Base-by-base conservation (phyloP, 305 asterid species). In the Fraxinus albicans region DNA sequence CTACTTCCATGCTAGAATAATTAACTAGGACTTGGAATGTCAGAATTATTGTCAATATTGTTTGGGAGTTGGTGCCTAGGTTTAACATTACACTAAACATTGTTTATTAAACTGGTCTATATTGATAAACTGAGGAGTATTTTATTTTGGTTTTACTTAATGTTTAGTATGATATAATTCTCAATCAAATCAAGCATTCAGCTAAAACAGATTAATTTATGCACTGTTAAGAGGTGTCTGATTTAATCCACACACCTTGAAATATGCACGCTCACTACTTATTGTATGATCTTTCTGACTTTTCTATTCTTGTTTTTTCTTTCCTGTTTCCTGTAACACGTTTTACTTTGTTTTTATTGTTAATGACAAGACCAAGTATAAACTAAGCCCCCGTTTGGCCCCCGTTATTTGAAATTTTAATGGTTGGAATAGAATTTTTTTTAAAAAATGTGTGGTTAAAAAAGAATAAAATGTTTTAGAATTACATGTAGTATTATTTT, bases 301-400 rank as follows among this genome's bases (percentile, higher is more conserved):
- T 53, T 77, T 29, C 38, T 76, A 70, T 55, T 50, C 9, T 10
- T 31, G 19, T 63, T 21, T 19, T 3, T 50, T 19, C 38, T 76
- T 77, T 85, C 73, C 38, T 40, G 12, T 4, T 17, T 85, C 73
- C 38, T 40, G 12, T 4, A 12, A 35, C 83, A 44, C 50, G 73
- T 44, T 72, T 77, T 73, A 65, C 73, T 8, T 23, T 65, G 5
- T 23, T 25, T 47, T 55, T 77, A 29, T 25, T 73, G 75, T 82
- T 60, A 40, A 42, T 77, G 27, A 35, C 74, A 82, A 31, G 73
- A 33, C 72, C 38, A 65, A 34, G 67, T 44, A 34, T 84, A 36
- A 84, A 77, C 82, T 31, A 36, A 74, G 17, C 44, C 10, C 9
- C 44, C 10, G 10, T 7, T 38, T 38, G 44, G 8, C 10, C 40